Evolutionary conservation across 176 grass and related monocot genomes (phyloP), one percentile per base, ranked within the genome.

Genomic region (Carex myosuroides): DNA sequence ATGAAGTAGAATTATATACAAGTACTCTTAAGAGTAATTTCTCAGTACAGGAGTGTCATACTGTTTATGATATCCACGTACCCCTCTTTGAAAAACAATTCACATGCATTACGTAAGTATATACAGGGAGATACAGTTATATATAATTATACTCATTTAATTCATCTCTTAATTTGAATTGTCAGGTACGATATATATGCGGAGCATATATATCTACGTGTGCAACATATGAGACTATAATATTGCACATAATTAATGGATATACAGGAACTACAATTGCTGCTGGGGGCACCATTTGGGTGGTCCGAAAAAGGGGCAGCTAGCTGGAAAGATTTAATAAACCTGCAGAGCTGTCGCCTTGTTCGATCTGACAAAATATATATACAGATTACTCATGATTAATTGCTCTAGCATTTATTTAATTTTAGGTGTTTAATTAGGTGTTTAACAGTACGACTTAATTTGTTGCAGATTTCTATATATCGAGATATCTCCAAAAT

Each of bases 301-400:
- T 75, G 71, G 71, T 75, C 71, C 46, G 71, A 75, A 75, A 26
- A 75, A 14, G 22, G 4, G 46, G 71, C 71, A 75, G 71, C 71
- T 75, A 75, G 71, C 71, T 75, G 71, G 44, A 54, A 26, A 75
- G 71, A 75, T 75, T 75, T 75, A 75, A 16, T 75, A 54, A 26
- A 26, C 3, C 71, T 29, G 46, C 71, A 75, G 44, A 75, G 21
- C 71, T 75, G 71, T 75, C 71, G 71, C 46, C 46, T 75, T 53
- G 9, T 26, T 74, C 26, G 26, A 26, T 26, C 42, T 39, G 41
- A 74, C 70, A 52, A 74, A 74, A 26, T 26, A 72, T 2, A 29
- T 29, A 35, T 35, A 39, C 37, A 74, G 44, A 74, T 52, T 74
- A 74, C 67, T 21, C 39, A 71, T 71, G 1, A 46, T 26, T 26